Conservation (phyloP, 345 rosid species). For the Citrus inodora region DNA sequence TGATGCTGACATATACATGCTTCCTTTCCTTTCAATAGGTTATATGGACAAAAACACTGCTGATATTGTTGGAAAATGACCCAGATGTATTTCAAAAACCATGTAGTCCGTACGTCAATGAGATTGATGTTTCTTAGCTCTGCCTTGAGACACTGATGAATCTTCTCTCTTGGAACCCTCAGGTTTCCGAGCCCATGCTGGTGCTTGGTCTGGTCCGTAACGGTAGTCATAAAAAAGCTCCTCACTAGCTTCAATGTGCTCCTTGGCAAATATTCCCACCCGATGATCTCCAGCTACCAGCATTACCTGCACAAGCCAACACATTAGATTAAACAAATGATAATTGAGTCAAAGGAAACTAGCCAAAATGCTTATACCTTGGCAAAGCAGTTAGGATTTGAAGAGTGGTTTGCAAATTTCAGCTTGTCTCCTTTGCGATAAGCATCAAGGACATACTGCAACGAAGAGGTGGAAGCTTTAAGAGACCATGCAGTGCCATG, state of each 20-base stretch:
- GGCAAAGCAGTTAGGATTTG: slow-evolving; percentile 95
- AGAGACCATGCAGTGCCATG: not conserved
- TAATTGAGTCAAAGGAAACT: not conserved
- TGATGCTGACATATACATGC: not conserved
- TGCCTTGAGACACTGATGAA: slow-evolving; percentile 60
- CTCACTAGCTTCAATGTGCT: slow-evolving; percentile 85
- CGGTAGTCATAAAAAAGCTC: slow-evolving; percentile 96
- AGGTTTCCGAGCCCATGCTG: slow-evolving; percentile 94
- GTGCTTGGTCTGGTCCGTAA: slow-evolving; percentile 97
- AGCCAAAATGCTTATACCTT: slow-evolving; percentile 50
- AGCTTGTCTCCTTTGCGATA: slow-evolving; percentile 98
- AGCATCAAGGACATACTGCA: slow-evolving; percentile 93
- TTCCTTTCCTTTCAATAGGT: not conserved
- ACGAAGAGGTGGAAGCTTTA: slow-evolving; percentile 8
- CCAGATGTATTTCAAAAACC: slow-evolving; percentile 8
- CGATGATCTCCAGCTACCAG: slow-evolving; percentile 99
- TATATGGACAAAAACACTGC: not conserved
- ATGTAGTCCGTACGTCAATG: slow-evolving; percentile 37
- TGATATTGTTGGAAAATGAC: not conserved
- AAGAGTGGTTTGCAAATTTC: slow-evolving; percentile 93
- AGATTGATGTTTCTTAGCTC: slow-evolving; percentile 98
- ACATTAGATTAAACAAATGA: slow-evolving; percentile 9
- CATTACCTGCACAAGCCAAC: slow-evolving; percentile 62
- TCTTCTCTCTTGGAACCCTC: slow-evolving; percentile 89
- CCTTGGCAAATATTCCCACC: slow-evolving; percentile 95